phyloP scores from a whole-genome alignment of 2,329 filamentous ascomycete genomes.

The Zarea fungicola region DNA sequence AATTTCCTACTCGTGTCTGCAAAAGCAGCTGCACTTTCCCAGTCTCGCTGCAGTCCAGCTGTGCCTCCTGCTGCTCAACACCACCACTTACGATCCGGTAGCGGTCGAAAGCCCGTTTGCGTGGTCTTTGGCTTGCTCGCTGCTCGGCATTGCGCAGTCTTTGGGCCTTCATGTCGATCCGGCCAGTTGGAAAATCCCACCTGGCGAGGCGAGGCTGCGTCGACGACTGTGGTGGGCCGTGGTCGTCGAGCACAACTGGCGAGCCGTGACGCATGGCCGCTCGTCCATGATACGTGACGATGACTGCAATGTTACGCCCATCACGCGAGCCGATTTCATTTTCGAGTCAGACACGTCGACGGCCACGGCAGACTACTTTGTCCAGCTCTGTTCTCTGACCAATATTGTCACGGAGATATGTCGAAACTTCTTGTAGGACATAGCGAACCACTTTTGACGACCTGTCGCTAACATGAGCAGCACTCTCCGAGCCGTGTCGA shows the following conservation, averaged over 20 bases:
- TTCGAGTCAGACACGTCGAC: not conserved
- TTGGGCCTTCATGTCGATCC: slow-evolving; percentile 17
- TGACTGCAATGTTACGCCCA: slow-evolving; percentile 17
- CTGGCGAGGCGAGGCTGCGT: slow-evolving; percentile 15
- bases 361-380: slow-evolving; percentile 13
- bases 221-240: slow-evolving; percentile 19
- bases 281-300: slow-evolving; percentile 16
- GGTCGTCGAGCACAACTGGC: slow-evolving; percentile 18
- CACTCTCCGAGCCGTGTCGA: slow-evolving; percentile 15
- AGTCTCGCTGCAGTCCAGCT: slow-evolving; percentile 16
- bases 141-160: slow-evolving; percentile 16
- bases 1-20: slow-evolving; percentile 17
- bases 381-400: slow-evolving; percentile 15
- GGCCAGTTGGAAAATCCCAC: slow-evolving; percentile 15
- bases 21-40: slow-evolving; percentile 19
- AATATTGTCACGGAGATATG: slow-evolving; percentile 12
- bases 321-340: slow-evolving; percentile 14
- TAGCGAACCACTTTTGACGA: not conserved
- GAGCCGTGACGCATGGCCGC: slow-evolving; percentile 17
- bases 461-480: slow-evolving; percentile 4
- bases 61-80: slow-evolving; percentile 15
- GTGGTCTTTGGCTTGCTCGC: slow-evolving; percentile 15
- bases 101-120: slow-evolving; percentile 17
- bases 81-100: slow-evolving; percentile 15
- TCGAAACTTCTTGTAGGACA: slow-evolving; percentile 16